Conservation (phyloP, 1,284 basidiomycete genomes). For the Papiliotrema fonsecae region DNA sequence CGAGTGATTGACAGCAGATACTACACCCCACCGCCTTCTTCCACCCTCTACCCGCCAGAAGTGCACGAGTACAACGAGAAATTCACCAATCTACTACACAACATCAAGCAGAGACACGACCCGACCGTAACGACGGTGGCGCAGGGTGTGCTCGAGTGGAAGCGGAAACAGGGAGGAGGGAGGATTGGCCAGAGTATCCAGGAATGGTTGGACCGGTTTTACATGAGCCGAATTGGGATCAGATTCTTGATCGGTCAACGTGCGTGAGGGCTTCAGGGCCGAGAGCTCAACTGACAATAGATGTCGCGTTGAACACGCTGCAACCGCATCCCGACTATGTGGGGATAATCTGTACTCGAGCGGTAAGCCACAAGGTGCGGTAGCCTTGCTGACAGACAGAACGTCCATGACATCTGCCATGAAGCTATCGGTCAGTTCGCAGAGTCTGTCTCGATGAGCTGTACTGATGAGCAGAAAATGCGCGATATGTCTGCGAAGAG, state of each 20-base stretch:
- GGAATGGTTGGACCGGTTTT: constrained; percentile 94
- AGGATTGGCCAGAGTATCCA: constrained; percentile 76
- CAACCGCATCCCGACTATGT: constrained; percentile 88
- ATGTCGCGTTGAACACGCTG: constrained; percentile 86
- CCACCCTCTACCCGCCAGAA: constrained; percentile 81
- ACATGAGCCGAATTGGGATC: constrained; percentile 94
- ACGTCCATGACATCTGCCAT: constrained; percentile 91
- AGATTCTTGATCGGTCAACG: constrained; percentile 83
- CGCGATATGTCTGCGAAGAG: constrained; percentile 96
- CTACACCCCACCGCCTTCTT: constrained; percentile 64
- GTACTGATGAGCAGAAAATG: constrained; percentile 62
- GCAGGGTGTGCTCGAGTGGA: constrained; percentile 69
- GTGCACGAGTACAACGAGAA: constrained; percentile 88
- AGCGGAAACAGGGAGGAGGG: constrained; percentile 48
- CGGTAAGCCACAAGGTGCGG: constrained; percentile 54
- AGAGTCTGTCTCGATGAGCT: neutral
- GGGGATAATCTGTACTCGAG: constrained; percentile 95
- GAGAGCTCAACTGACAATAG: constrained; percentile 47
- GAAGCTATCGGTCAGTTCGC: constrained; percentile 69
- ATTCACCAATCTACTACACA: constrained; percentile 82
- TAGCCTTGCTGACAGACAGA: constrained; percentile 49
- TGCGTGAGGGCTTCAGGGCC: constrained; percentile 24
- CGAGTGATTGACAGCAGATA: constrained; percentile 56
- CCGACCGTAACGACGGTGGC: constrained; percentile 96
- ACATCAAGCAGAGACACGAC: constrained; percentile 92